A percentile compares a stretch with the other conserved stretches of the same genome.
These are phyloP conservation scores for Aspergillus tamarii DNA, from an alignment of 2,329 filamentous ascomycete genomes.

Conservation along the genomic window DNA sequence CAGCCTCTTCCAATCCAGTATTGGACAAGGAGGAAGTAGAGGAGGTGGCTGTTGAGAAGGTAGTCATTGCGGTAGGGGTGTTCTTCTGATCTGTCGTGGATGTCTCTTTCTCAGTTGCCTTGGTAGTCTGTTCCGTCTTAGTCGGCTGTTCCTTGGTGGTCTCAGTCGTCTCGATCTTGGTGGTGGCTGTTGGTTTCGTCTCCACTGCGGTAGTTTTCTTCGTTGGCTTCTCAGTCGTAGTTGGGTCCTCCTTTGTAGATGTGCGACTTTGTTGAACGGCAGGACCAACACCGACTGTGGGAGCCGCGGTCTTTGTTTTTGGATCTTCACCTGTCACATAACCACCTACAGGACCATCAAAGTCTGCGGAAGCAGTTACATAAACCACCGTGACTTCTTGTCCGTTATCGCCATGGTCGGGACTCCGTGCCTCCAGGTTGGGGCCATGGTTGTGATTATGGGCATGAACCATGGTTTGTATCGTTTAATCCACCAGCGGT, in stretches of 20 bases:
- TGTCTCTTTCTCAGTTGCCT: slow-evolving; percentile 16
- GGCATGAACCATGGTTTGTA: slow-evolving; percentile 34
- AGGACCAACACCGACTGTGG: slow-evolving; percentile 32
- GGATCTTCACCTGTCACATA: slow-evolving; percentile 44
- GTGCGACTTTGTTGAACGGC: slow-evolving; percentile 27
- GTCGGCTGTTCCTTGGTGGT: slow-evolving; percentile 5
- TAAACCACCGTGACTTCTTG: slow-evolving; percentile 47
- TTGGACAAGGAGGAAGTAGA: slow-evolving; percentile 23
- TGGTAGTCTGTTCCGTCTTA: slow-evolving; percentile 16
- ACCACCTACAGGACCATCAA: slow-evolving; percentile 53
- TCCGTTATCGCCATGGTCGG: slow-evolving; percentile 20
- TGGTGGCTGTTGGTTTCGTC: slow-evolving; percentile 18
- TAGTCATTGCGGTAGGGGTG: slow-evolving; percentile 18
- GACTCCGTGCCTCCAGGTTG: slow-evolving; percentile 24
- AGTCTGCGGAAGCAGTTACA: slow-evolving; percentile 57
- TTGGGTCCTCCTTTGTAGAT: slow-evolving; percentile 14
- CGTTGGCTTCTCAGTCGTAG: slow-evolving; percentile 10
- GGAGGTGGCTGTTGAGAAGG: slow-evolving; percentile 26
- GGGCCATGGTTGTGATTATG: slow-evolving; percentile 33
- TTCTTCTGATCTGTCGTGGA: slow-evolving; percentile 21
- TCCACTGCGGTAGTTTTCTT: slow-evolving; percentile 15
- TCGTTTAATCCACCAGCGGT: no score
- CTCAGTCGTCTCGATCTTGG: slow-evolving; percentile 14
- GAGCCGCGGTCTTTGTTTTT: slow-evolving; percentile 9
- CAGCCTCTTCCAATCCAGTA: slow-evolving; percentile 23